Base-by-base conservation (phyloP, 805 yeast genomes). In the Ogataea polymorpha region DNA sequence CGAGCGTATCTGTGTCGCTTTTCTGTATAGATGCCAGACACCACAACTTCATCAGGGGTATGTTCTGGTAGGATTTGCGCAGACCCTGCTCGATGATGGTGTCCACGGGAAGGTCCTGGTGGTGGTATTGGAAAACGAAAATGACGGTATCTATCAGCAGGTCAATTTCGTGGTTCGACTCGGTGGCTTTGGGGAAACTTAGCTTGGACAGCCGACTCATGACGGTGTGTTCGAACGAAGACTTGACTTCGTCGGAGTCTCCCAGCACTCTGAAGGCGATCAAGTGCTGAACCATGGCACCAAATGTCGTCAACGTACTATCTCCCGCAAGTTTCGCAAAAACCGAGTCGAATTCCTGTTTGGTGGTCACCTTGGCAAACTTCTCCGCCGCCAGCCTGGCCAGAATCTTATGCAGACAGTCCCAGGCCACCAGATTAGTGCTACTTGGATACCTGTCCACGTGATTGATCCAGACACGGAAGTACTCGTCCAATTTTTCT, bases 61-160 rank as follows among this genome's bases (percentile, higher is more conserved):
- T 30, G 67, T 62, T 72, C 50, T 75, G 80, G 42, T 74, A 76
- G 0, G 80, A 72, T 35, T 63, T 67, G 12, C 61, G 53, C 37
- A 73, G 59, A 1, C 73, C 68, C 4, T 48, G 39, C 9, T 60
- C 58, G 13, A 63, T 57, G 48, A 58, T 58, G 5, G 35, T 44
- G 9, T 48, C 45, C 54, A 64, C 53, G 2, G 58, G 46, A 2
- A 56, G 16, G 8, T 47, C 32, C 2, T 39, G 39, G 7, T 36
- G 41, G n/a, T 26, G 49, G 18, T 43, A 44, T 3, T 36, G 40
- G 13, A 41, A 32, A n/a, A 50, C 34, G 17, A 49, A 44, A 10
- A 57, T 51, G 26, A 54, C 58, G 33, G 54, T 51, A 30, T 56
- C 62, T 42, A 59, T 59, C 14, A 61, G 65, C 57, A 50, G 60